Conservation (phyloP, 805 yeast genomes). For the Barnettozyma populi region DNA sequence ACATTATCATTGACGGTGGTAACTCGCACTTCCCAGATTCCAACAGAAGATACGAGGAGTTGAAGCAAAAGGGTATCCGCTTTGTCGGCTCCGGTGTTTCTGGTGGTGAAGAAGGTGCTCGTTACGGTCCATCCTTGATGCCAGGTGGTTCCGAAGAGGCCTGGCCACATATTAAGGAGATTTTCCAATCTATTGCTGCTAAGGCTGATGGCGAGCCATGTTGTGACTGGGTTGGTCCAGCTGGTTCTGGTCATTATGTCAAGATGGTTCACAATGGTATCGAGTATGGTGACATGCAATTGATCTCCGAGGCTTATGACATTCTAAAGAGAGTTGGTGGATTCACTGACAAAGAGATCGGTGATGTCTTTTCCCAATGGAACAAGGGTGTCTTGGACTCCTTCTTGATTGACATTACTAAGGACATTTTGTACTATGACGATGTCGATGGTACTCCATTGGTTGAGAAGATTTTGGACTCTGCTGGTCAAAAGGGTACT, state of each 20-base stretch:
- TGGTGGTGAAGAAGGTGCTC: conserved; percentile 99
- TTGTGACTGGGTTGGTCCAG: conserved; percentile 99
- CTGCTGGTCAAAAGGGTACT: conserved; percentile 99
- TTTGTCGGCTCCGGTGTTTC: conserved; percentile 99
- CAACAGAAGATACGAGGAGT: conserved; percentile 91
- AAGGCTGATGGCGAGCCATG: conserved; percentile 98
- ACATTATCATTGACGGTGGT: conserved; percentile 99
- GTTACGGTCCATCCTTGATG: conserved; percentile 98
- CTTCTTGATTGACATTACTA: conserved; percentile 93
- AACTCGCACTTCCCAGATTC: conserved; percentile 99
- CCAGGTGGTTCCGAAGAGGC: conserved; percentile 99
- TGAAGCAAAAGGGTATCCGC: conserved; percentile 77
- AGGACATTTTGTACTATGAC: conserved; percentile 85
- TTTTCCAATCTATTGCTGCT: conserved; percentile 94
- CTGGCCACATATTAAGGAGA: conserved; percentile 97
- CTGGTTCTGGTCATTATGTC: conserved; percentile 98
- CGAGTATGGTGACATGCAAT: conserved; percentile 99
- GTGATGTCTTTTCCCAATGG: conserved; percentile 89
- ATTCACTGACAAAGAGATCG: conserved; percentile 84
- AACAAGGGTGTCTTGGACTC: conserved; percentile 97
- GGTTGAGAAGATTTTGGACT: conserved; percentile 92
- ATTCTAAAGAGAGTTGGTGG: conserved; percentile 92
- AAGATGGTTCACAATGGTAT: conserved; percentile 99
- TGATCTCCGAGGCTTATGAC: conserved; percentile 97
- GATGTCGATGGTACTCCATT: conserved; percentile 89